Evolutionary conservation across 768 basidiomycete genomes (phyloP).

Genomic region (Omphalotus guepiniiformis): DNA sequence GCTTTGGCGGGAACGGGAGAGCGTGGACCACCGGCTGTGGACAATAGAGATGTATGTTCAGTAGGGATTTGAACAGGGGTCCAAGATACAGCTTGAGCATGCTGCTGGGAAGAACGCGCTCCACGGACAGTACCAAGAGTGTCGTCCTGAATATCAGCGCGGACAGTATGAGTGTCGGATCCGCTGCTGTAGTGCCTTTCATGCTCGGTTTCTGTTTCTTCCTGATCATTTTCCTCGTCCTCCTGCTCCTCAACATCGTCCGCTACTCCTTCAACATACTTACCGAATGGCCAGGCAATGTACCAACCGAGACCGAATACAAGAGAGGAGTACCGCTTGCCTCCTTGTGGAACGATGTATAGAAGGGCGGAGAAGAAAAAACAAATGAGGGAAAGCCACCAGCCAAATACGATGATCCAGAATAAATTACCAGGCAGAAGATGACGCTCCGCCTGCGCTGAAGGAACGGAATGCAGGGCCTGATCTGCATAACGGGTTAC

Average conservation of each 20-base stretch:
- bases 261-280: slow-evolving; percentile 88
- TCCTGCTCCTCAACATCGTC: slow-evolving; percentile 31
- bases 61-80: slow-evolving; percentile 23
- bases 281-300: slow-evolving; percentile 96
- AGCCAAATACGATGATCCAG: slow-evolving; percentile 87
- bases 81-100: slow-evolving; percentile 41
- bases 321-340: slow-evolving; percentile 77
- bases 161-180: slow-evolving; percentile 36
- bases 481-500: slow-evolving; percentile 96
- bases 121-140: slow-evolving; percentile 21
- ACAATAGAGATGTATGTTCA: slow-evolving; percentile 48
- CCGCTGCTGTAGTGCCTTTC: slow-evolving; percentile 18
- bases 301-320: slow-evolving; percentile 95
- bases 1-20: slow-evolving; percentile 49
- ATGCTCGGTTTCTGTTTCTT: slow-evolving; percentile 23
- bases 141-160: slow-evolving; percentile 12
- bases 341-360: slow-evolving; percentile 73
- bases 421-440: slow-evolving; percentile 91
- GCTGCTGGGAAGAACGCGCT: slow-evolving; percentile 32
- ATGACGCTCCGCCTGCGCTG: slow-evolving; percentile 90
- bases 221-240: slow-evolving; percentile 31
- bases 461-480: slow-evolving; percentile 88
- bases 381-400: slow-evolving; percentile 84
- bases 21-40: slow-evolving; percentile 24
- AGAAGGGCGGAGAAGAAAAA: slow-evolving; percentile 64